phyloP scores from a whole-genome alignment of 495 filamentous ascomycete species.

The Penicillium antarcticum region DNA sequence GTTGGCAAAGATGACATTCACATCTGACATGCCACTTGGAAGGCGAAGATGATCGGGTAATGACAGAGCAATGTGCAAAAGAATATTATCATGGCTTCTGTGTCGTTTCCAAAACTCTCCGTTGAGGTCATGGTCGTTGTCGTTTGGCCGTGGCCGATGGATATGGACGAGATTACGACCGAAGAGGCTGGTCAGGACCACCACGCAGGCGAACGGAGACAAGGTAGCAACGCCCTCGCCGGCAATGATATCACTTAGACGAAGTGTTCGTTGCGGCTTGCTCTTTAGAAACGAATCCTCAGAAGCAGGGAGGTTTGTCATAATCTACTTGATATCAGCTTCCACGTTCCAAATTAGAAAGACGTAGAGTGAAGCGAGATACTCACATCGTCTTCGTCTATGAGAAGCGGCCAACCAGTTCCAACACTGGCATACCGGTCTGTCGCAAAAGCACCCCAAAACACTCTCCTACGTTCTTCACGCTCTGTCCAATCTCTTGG shows the following conservation, averaged over 20 bases:
- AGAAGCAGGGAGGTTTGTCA: slow-evolving; percentile 77
- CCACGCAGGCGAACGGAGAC: slow-evolving; percentile 76
- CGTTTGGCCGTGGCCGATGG: slow-evolving; percentile 80
- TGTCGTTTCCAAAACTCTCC: slow-evolving; percentile 97
- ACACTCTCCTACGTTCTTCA: slow-evolving; percentile 87
- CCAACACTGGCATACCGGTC: slow-evolving; percentile 96
- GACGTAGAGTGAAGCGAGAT: background rate
- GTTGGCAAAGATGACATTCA: slow-evolving; percentile 92
- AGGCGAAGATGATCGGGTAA: slow-evolving; percentile 82
- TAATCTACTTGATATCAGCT: slow-evolving; percentile 47
- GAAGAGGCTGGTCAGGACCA: slow-evolving; percentile 83
- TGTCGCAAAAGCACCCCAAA: slow-evolving; percentile 88
- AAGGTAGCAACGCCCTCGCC: slow-evolving; percentile 67
- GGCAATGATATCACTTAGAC: slow-evolving; percentile 69
- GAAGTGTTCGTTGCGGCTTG: slow-evolving; percentile 64
- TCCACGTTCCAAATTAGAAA: background rate
- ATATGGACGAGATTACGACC: slow-evolving; percentile 93
- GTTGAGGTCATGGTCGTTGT: slow-evolving; percentile 83
- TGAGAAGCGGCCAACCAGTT: slow-evolving; percentile 92
- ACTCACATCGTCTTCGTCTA: slow-evolving; percentile 85
- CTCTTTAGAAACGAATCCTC: slow-evolving; percentile 87
- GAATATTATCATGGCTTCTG: slow-evolving; percentile 80
- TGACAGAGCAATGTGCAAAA: slow-evolving; percentile 79
- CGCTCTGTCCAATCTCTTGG: slow-evolving; percentile 89
- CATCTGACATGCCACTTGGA: slow-evolving; percentile 68